Conservation (phyloP, 2,329 filamentous ascomycete species). For the Sarocladium kiliense region DNA sequence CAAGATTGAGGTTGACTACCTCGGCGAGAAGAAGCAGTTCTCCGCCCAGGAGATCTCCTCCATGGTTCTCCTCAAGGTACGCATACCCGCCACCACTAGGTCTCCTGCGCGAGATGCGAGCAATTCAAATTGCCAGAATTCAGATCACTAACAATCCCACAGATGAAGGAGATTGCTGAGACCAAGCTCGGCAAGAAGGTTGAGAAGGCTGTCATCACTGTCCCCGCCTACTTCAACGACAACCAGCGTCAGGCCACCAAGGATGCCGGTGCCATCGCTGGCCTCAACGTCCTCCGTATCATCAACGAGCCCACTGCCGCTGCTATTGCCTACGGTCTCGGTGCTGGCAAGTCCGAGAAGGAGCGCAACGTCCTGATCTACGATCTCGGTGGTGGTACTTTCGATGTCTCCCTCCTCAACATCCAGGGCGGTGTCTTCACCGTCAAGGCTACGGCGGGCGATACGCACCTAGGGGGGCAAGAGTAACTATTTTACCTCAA, state of each 20-base stretch:
- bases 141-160: conserved; percentile 17
- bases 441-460: conserved; percentile 96
- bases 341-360: conserved; percentile 90
- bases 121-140: too few relatives aligned
- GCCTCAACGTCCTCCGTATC: conserved; percentile 98
- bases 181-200: conserved; percentile 98
- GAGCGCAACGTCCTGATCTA: conserved; percentile 99
- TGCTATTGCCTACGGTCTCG: conserved; percentile 96
- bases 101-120: too few relatives aligned
- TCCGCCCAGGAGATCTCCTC: conserved; percentile 98
- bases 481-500: conserved; percentile 79
- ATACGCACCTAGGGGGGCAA: conserved; percentile 92
- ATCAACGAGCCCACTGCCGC: conserved; percentile 99
- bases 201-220: conserved; percentile 97
- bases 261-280: conserved; percentile 96
- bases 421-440: conserved; percentile 99
- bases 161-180: conserved; percentile 99
- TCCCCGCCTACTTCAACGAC: conserved; percentile 99
- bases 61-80: conserved; percentile 96
- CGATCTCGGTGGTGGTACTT: conserved; percentile 99
- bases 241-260: conserved; percentile 99
- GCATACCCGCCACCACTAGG: conserved; percentile 16
- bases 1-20: conserved; percentile 91
- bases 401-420: conserved; percentile 98
- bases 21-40: conserved; percentile 92